Evolutionary conservation across 2,329 filamentous ascomycete species (phyloP), one percentile per base, ranked within the genome.

Genomic region (Alternaria postmessia): DNA sequence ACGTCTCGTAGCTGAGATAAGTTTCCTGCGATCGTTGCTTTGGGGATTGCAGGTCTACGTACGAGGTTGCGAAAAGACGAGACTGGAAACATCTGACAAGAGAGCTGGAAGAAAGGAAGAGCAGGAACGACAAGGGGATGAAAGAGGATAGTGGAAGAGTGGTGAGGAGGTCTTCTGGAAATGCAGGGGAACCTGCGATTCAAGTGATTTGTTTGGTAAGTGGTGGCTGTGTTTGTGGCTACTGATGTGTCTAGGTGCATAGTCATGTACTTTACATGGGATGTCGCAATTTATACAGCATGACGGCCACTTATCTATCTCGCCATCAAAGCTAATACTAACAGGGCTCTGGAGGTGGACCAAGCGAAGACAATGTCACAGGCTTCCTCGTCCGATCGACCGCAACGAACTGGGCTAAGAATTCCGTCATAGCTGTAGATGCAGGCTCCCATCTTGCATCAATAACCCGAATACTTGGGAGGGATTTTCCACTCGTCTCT

Each of bases 381-480:
- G 92, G 93, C 3, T 88, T 98, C 59, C 87, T 99, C 20, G 92
- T 98, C 47, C 90, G 94, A 47, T 94, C 94, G 5, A 85, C 90
- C 9, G 87, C 89, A 30, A 87, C 90, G 53, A 87, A 89, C 63
- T 99, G 95, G 95, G 83, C 86, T 49, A 91, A 89, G 70, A 90
- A 91, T 44, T 97, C 93, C 0, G 79, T 97, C 41, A 83, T 98
- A 28, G 93, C 94, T n/a, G 90, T 99, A 53, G 95, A 99, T 81
- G 94, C 93, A 9, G 95, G 95, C 48, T 92, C 94, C 32, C 91
- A 97, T 76, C 86, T 99, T 41, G 89, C 92, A 28, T 89, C 92
- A 56, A 97, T 99, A 57, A 88, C 88, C n/a, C 86, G 87, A 48
- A 91, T 96, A 48, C 83, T 99, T 26, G 85, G 93, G 63, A 71